Conservation (phyloP, 2,329 filamentous ascomycete species). For the Cryphonectria japonica region DNA sequence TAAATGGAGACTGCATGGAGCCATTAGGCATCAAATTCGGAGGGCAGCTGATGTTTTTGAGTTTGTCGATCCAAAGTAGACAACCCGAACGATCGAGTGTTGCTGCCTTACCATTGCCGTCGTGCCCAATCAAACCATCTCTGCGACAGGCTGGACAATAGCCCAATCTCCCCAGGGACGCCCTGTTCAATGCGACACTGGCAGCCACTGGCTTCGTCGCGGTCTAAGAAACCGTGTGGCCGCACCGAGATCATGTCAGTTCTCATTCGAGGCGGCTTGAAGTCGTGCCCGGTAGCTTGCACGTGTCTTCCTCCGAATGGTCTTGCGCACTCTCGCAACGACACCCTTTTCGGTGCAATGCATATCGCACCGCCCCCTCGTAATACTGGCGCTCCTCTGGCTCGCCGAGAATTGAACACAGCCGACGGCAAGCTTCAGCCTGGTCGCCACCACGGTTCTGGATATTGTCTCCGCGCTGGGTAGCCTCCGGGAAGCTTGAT, state of each 20-base stretch:
- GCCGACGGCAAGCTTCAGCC: not conserved
- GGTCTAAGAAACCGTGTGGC: not conserved
- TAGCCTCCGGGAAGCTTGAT: not conserved
- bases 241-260: not conserved
- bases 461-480: not conserved
- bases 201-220: not conserved
- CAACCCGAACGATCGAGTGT: not conserved
- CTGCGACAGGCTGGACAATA: slow-evolving; percentile 11
- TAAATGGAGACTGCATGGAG: not conserved
- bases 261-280: not conserved
- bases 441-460: not conserved
- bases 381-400: not conserved
- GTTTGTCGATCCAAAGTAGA: not conserved
- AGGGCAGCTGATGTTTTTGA: not conserved
- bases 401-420: not conserved
- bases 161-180: slow-evolving; percentile 22
- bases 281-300: not conserved
- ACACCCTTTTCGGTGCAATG: slow-evolving; percentile 4
- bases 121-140: slow-evolving; percentile 10
- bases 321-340: not conserved
- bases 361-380: not conserved
- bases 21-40: not conserved
- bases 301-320: not conserved
- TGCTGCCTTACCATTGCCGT: slow-evolving; percentile 13
- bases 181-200: slow-evolving; percentile 12